Evolutionary conservation across 148 eudicot genomes (phyloP), one percentile per base, ranked within the genome.

Genomic region (Spergularia marina): DNA sequence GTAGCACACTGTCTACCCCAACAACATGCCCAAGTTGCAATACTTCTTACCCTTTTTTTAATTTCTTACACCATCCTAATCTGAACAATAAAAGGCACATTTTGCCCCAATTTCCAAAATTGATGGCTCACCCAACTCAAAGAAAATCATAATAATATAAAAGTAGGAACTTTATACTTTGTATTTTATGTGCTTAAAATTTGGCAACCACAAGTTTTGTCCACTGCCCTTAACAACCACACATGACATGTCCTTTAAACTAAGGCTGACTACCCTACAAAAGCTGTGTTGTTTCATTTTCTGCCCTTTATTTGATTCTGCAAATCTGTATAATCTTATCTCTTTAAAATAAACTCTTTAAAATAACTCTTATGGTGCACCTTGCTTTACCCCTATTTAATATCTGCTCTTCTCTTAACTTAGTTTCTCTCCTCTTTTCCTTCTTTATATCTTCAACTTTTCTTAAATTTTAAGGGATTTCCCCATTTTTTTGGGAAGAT

Each of bases 241-340:
- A 65, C 52, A 68, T 60, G 9, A 41, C n/a, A 65, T 65, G 68
- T 16, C 16, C 36, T 30, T 13, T 65, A 17, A 65, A 65, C 10
- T 40, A 41, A 0, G 0, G 60, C 5, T 2, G 4, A 5, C 8
- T 76, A 62, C 69, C 83, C 79, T 65, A 71, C 83, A 63, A 41
- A 30, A 25, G 55, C 23, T 57, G 53, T 65, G 80, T 66, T 76
- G 83, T 68, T 10, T 57, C 20, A 52, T n/a, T 76, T 39, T 40
- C 66, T 36, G 72, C 83, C 83, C 73, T 66, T 76, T 57, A 76
- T 81, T 76, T 76, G 83, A 81, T 81, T 39, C 52, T 64, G n/a
- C 30, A 49, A 72, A 72, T 56, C 71, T 76, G 66, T 4, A 1
- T 34, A 30, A 30, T 55, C 76, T 65, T 71, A 71, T 76, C 76